Percentiles rank a stretch among this genome's conserved stretches.
Conservation (phyloP, 495 filamentous ascomycete genomes). For the Annulohypoxylon moriforme region DNA sequence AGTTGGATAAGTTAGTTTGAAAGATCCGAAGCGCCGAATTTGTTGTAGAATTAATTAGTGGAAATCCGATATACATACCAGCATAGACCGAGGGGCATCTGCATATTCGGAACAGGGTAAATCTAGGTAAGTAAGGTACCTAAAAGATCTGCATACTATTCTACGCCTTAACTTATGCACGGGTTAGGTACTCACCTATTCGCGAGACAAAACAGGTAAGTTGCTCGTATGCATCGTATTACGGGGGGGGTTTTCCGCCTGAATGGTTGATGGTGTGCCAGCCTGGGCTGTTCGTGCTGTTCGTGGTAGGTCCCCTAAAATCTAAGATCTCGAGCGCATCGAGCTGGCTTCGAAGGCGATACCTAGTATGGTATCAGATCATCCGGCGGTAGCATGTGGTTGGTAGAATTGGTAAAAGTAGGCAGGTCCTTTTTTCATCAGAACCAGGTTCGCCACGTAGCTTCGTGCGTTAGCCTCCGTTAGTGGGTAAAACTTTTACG, state of each 20-base stretch:
- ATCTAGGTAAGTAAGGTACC: slow-evolving; percentile 5
- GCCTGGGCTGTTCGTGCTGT: no score
- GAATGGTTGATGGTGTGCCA: slow-evolving; percentile 7
- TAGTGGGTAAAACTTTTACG: slow-evolving; percentile 27
- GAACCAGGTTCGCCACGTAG: slow-evolving; percentile 21
- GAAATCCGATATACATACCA: not conserved
- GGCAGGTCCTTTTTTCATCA: not conserved
- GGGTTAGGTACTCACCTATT: not conserved
- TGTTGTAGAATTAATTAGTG: not conserved
- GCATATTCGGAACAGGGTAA: not conserved
- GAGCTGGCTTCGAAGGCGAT: not conserved
- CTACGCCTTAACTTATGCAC: not conserved
- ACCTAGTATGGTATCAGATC: slow-evolving; percentile 11
- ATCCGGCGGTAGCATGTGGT: slow-evolving; percentile 26
- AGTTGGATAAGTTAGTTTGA: not conserved
- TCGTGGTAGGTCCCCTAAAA: slow-evolving; percentile 12
- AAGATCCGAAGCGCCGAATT: not conserved
- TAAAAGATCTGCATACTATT: not conserved
- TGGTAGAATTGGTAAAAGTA: not conserved
- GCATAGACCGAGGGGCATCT: not conserved
- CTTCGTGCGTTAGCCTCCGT: slow-evolving; percentile 20
- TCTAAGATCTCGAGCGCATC: slow-evolving; percentile 8
- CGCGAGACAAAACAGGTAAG: slow-evolving; percentile 13
- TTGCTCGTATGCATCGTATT: slow-evolving; percentile 11
- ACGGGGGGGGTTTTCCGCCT: slow-evolving; percentile 13